Conservation (phyloP, 2,329 filamentous ascomycete species). For the Massarina eburnea region DNA sequence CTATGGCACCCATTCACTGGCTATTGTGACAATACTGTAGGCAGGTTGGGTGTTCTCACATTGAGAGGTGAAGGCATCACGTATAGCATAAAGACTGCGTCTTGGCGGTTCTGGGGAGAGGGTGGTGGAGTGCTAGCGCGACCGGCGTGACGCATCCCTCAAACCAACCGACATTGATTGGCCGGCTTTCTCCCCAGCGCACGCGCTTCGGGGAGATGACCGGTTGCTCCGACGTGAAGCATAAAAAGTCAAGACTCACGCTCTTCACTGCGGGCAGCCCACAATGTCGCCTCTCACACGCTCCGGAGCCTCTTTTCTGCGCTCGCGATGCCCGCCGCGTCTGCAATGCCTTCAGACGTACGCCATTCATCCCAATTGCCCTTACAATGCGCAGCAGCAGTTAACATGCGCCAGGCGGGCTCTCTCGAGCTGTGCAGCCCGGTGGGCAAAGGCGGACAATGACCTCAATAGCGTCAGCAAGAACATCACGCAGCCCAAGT, state of each 20-base stretch:
- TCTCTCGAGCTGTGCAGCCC: conserved; percentile 37
- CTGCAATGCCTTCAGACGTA: conserved; percentile 39
- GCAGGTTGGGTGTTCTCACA: too few relatives aligned
- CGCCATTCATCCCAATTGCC: conserved; percentile 7
- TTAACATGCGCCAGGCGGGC: conserved; percentile 34
- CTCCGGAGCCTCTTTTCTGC: conserved; percentile 35
- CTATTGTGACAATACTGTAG: too few relatives aligned
- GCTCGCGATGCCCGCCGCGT: conserved; percentile 31
- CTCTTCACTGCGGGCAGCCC: conserved; percentile 17
- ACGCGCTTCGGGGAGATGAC: conserved; percentile 16
- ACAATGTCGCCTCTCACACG: conserved; percentile 39
- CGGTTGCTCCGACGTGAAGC: conserved; percentile 23
- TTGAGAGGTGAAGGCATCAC: too few relatives aligned
- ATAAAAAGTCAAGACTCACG: conserved; percentile 28
- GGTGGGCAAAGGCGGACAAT: conserved; percentile 34
- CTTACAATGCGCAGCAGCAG: background rate
- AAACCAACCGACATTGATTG: conserved; percentile 23
- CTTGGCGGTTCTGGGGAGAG: background rate
- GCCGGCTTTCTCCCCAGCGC: conserved; percentile 19
- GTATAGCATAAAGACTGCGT: too few relatives aligned
- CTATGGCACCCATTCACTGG: too few relatives aligned
- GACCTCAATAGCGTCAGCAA: conserved; percentile 75
- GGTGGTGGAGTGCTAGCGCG: background rate
- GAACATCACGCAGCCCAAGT: conserved; percentile 92
- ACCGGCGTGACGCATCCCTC: background rate